Conservation (phyloP, 257 asterid genomes). For the Sherardia arvensis region DNA sequence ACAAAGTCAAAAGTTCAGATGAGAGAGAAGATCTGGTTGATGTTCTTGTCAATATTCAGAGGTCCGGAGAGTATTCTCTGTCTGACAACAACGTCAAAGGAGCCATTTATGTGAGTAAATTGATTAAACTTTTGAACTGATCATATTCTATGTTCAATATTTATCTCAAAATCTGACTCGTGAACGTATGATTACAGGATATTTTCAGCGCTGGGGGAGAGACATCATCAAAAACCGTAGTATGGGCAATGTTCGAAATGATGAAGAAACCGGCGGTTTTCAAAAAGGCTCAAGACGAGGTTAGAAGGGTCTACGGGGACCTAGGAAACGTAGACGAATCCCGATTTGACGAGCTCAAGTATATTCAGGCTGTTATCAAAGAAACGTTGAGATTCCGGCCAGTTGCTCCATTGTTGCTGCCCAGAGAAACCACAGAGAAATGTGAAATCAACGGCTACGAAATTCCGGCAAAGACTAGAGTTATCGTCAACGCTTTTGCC, state of each 20-base stretch:
- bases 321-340: conserved; percentile 4
- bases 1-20: background rate
- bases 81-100: conserved; percentile 1
- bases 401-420: background rate
- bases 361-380: conserved; percentile 3
- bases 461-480: conserved; percentile 6
- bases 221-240: background rate
- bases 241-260: conserved; percentile 1
- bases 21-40: background rate
- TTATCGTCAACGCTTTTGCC: conserved; percentile 8
- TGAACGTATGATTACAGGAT: background rate
- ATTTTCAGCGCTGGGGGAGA: conserved; percentile 2
- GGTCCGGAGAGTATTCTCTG: background rate
- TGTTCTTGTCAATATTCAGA: background rate
- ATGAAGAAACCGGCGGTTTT: background rate
- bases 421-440: conserved; percentile 10
- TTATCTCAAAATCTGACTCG: background rate
- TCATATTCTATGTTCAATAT: no score
- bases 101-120: conserved; percentile 1
- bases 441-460: background rate
- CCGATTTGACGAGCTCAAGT: background rate
- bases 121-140: no score
- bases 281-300: conserved; percentile 2
- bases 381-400: conserved; percentile 13
- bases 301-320: background rate